Percentiles rank a stretch among this genome's conserved stretches.
phyloP scores from a whole-genome alignment of 2,329 filamentous ascomycete species.

The Hymenoscyphus salicellus region DNA sequence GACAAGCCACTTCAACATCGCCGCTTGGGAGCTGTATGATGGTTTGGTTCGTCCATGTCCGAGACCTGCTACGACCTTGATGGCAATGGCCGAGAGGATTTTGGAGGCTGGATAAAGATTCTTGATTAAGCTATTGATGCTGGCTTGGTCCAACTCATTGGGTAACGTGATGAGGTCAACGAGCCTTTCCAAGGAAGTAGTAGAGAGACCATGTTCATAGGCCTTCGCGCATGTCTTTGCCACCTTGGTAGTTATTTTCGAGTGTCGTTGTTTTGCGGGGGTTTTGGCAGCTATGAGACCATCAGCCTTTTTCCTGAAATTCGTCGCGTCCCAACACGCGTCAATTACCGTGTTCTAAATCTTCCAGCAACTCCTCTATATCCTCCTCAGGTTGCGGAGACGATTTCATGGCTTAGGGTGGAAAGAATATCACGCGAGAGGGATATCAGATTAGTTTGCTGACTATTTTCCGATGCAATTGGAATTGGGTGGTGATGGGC shows the following conservation, averaged over 20 bases:
- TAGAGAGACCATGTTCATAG: constrained; percentile 66
- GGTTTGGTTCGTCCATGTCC: constrained; percentile 76
- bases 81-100: constrained; percentile 58
- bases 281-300: constrained; percentile 51
- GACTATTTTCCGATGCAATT: background rate
- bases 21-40: constrained; percentile 64
- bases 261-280: constrained; percentile 63
- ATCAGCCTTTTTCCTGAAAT: background rate
- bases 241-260: constrained; percentile 61
- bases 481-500: background rate
- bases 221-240: constrained; percentile 60
- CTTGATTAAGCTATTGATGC: constrained; percentile 64
- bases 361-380: constrained; percentile 26
- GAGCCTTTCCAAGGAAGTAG: constrained; percentile 58
- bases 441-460: background rate
- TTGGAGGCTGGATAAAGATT: constrained; percentile 71
- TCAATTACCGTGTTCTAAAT: constrained; percentile 31
- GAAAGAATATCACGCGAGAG: background rate
- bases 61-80: constrained; percentile 68
- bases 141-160: constrained; percentile 73
- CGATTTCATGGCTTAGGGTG: constrained; percentile 14
- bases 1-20: constrained; percentile 74
- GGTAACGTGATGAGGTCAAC: constrained; percentile 65
- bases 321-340: constrained; percentile 23
- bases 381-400: constrained; percentile 11